Percentiles rank a stretch among this genome's conserved stretches.
Conservation (phyloP, 345 rosid species). For the Iberis pinnata region DNA sequence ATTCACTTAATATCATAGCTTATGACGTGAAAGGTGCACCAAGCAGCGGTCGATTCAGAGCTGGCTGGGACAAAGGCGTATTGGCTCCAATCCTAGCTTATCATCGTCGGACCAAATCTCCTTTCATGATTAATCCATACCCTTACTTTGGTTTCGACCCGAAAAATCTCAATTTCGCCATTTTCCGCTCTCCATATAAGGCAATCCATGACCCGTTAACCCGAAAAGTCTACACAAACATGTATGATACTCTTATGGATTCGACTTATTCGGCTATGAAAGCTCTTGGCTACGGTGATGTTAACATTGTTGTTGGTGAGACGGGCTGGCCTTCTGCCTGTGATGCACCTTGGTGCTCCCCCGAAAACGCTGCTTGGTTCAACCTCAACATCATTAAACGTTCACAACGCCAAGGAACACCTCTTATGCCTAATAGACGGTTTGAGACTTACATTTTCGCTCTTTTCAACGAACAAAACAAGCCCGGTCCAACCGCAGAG, state of each 20-base stretch:
- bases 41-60: slow-evolving; percentile 50
- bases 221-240: slow-evolving; percentile 56
- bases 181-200: slow-evolving; percentile 41
- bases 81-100: slow-evolving; percentile 64
- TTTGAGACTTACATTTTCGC: slow-evolving; percentile 72
- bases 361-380: slow-evolving; percentile 47
- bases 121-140: slow-evolving; percentile 72
- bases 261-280: slow-evolving; percentile 64
- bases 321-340: slow-evolving; percentile 86
- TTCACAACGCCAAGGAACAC: slow-evolving; percentile 57
- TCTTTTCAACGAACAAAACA: slow-evolving; percentile 69
- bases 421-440: slow-evolving; percentile 61
- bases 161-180: slow-evolving; percentile 35
- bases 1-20: slow-evolving; percentile 50
- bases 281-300: slow-evolving; percentile 56
- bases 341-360: slow-evolving; percentile 43
- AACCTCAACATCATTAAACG: slow-evolving; percentile 46
- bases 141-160: slow-evolving; percentile 63
- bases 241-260: slow-evolving; percentile 62
- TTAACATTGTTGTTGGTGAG: slow-evolving; percentile 58
- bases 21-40: slow-evolving; percentile 39
- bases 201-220: slow-evolving; percentile 51
- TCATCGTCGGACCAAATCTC: slow-evolving; percentile 63
- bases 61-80: slow-evolving; percentile 36
- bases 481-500: slow-evolving; percentile 61